Conservation (phyloP, 805 yeast species). For the Brettanomyces custersianus region DNA sequence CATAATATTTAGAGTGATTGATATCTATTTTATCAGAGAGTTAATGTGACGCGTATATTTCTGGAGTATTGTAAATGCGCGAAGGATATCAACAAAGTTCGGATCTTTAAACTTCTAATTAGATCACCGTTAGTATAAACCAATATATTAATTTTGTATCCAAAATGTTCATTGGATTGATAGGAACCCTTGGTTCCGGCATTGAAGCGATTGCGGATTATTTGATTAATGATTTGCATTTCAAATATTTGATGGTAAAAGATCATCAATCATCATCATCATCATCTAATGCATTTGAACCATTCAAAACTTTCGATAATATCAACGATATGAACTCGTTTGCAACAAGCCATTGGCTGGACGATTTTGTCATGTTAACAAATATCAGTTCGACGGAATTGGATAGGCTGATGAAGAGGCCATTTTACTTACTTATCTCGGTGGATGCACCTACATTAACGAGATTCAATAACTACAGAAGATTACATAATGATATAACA, state of each 20-base stretch:
- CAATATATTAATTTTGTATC: no score
- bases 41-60: no score
- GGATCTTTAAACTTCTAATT: no score
- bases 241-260: slow-evolving; percentile 23
- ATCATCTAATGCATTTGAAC: background rate
- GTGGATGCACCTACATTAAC: slow-evolving; percentile 61
- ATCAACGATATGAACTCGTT: slow-evolving; percentile 41
- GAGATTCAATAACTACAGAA: slow-evolving; percentile 31
- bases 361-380: slow-evolving; percentile 49
- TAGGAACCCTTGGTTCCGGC: slow-evolving; percentile 63
- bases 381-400: slow-evolving; percentile 35
- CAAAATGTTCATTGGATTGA: slow-evolving; percentile 69
- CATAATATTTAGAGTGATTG: no score
- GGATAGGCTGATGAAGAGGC: slow-evolving; percentile 50
- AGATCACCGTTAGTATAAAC: no score
- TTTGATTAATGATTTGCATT: slow-evolving; percentile 41
- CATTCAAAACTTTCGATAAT: slow-evolving; percentile 9
- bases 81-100: no score
- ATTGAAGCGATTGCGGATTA: slow-evolving; percentile 52
- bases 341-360: slow-evolving; percentile 61
- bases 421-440: slow-evolving; percentile 74
- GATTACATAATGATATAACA: slow-evolving; percentile 1
- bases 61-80: no score
- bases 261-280: no score
- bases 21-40: no score